Base-by-base conservation (phyloP, 129 eudicot species). In the Arctium lappa region DNA sequence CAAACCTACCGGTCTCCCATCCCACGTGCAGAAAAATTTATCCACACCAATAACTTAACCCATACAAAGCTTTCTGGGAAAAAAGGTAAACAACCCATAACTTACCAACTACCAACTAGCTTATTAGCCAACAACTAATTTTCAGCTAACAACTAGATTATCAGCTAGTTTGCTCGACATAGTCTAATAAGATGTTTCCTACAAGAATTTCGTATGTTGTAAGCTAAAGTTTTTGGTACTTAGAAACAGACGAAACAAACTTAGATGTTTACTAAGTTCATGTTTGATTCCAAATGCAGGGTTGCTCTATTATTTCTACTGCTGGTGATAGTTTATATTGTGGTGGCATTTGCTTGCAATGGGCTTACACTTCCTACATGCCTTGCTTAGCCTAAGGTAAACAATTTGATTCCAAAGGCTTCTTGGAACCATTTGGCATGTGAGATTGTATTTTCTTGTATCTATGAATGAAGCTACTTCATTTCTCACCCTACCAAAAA, bases 321-420 rank as follows among this genome's bases (percentile, higher is more conserved):
- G 68, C 79, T 92, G 82, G 91, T 90, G 86, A 74, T 94, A 78
- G 87, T 87, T 56, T 94, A 94, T 63, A 88, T 90, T 53, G 88
- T 92, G 22, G 40, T 87, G 73, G 94, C 97, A 18, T 94, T 89
- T 68, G 95, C 90, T 73, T 94, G 97, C 86, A 86, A 89, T 48
- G 98, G 98, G 38, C 92, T 87, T 66, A 74, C 90, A 22, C 91
- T 94, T 69, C 93, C 95, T 69, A 29, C 90, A 36, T 92, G 98
- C 79, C 65, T 53, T 15, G 65, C 68, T 8, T 60, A 60, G 63
- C 63, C 77, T 91, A 70, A 72, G 87, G 82, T 88, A 81, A 91
- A 73, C 31, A 63, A 6, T 53, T 29, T 29, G 70, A 44, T 11
- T 74, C 76, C 62, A 46, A 39, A 40, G 73, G 11, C 33, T 65